Conservation (phyloP, 345 rosid species). For the Rhizophora mangle region DNA sequence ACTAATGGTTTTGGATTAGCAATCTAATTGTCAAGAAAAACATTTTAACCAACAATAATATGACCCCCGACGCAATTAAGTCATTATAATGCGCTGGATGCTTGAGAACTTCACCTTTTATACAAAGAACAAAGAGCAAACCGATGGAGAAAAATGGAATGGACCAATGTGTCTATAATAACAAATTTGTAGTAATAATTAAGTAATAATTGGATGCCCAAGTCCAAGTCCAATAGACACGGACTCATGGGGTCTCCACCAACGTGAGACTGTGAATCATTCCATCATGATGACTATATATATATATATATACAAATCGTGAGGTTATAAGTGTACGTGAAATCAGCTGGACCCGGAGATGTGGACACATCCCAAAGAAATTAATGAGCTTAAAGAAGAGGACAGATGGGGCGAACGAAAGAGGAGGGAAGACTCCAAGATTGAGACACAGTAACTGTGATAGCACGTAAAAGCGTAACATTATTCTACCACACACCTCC, state of each 20-base stretch:
- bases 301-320: constrained; percentile 6
- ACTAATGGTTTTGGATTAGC: no score
- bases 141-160: no score
- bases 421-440: constrained; percentile 25
- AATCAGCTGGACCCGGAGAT: neutral
- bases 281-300: constrained; percentile 33
- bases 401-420: neutral
- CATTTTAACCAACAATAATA: no score
- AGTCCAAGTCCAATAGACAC: neutral
- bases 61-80: no score
- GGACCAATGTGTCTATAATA: neutral
- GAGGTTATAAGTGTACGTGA: neutral
- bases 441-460: constrained; percentile 14
- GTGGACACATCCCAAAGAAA: constrained; percentile 11
- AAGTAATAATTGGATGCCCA: constrained; percentile 28
- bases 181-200: constrained; percentile 17
- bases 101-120: no score
- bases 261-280: constrained; percentile 29
- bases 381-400: neutral
- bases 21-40: no score
- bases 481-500: neutral
- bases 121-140: no score
- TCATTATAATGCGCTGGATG: no score
- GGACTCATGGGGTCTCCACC: constrained; percentile 7
- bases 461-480: constrained; percentile 28